Evolutionary conservation across 2,329 filamentous ascomycete genomes (phyloP).

Genomic region (Dothistroma pini): DNA sequence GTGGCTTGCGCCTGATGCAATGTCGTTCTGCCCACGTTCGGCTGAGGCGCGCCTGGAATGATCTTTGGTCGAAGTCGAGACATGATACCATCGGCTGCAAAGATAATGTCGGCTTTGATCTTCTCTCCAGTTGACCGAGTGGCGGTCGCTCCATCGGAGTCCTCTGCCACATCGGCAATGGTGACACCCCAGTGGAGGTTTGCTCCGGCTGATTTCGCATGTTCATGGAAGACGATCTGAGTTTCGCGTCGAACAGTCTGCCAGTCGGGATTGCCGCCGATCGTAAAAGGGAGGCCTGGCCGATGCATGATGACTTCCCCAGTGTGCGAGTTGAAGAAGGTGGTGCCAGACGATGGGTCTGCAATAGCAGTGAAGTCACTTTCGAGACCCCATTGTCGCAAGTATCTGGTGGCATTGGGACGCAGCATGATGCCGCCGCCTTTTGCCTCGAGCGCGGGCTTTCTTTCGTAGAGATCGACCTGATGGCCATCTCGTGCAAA

Average conservation of each 20-base stretch:
- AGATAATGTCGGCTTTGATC: constrained; percentile 6
- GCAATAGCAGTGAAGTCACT: constrained; percentile 4
- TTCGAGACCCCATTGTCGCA: constrained; percentile 7
- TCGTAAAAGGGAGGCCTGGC: background rate
- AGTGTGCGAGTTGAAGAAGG: background rate
- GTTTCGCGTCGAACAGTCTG: constrained; percentile 2
- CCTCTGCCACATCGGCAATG: constrained; percentile 3
- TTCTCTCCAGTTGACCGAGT: background rate
- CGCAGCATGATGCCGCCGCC: constrained; percentile 12
- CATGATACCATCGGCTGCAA: constrained; percentile 9
- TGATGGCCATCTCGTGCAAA: constrained; percentile 11
- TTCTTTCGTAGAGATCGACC: constrained; percentile 8
- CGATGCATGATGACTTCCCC: background rate
- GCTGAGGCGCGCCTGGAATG: background rate
- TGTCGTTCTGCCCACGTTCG: background rate
- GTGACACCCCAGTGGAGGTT: constrained; percentile 3
- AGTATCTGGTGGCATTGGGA: constrained; percentile 6
- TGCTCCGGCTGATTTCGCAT: constrained; percentile 1
- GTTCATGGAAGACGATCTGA: constrained; percentile 1
- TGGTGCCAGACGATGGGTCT: constrained; percentile 4
- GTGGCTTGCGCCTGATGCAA: constrained; percentile 1
- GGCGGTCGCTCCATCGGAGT: background rate
- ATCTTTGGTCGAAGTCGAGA: constrained; percentile 7
- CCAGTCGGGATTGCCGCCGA: constrained; percentile 5
- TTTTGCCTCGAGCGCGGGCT: background rate